phyloP scores from a whole-genome alignment of 2,329 filamentous ascomycete species.

The Phialophora verrucosa region DNA sequence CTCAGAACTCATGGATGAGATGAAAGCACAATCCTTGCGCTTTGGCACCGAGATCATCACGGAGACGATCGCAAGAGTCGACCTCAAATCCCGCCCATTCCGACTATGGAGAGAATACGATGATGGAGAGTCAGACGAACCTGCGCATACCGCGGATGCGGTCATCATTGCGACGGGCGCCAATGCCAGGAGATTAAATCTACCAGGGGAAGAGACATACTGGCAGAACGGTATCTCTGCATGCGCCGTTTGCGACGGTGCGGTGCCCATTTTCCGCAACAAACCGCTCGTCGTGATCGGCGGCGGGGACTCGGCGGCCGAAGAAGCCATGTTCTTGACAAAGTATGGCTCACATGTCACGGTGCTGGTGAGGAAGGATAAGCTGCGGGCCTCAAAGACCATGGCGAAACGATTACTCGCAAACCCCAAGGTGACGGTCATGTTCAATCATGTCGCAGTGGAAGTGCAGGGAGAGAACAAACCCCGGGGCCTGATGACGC shows the following conservation, averaged over 20 bases:
- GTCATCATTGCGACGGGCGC: slow-evolving; percentile 96
- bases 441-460: slow-evolving; percentile 79
- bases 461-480: slow-evolving; percentile 86
- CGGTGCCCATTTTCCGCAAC: slow-evolving; percentile 95
- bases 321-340: slow-evolving; percentile 95
- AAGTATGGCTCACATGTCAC: slow-evolving; percentile 97
- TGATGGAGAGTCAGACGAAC: slow-evolving; percentile 70
- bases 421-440: slow-evolving; percentile 89
- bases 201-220: slow-evolving; percentile 90
- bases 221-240: slow-evolving; percentile 98
- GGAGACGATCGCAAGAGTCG: slow-evolving; percentile 88
- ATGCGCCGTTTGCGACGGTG: slow-evolving; percentile 96
- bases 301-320: slow-evolving; percentile 93
- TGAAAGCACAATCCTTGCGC: slow-evolving; percentile 86
- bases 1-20: slow-evolving; percentile 88
- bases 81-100: slow-evolving; percentile 84
- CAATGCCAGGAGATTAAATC: slow-evolving; percentile 80
- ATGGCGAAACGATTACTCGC: slow-evolving; percentile 85
- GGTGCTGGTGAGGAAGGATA: slow-evolving; percentile 86
- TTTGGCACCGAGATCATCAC: slow-evolving; percentile 93
- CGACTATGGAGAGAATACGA: slow-evolving; percentile 91
- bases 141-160: slow-evolving; percentile 82
- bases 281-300: slow-evolving; percentile 96
- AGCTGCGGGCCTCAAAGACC: slow-evolving; percentile 84
- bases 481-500: slow-evolving; percentile 78